Evolutionary conservation across 495 filamentous ascomycete species (phyloP).

Genomic region (Sordaria brevicollis): DNA sequence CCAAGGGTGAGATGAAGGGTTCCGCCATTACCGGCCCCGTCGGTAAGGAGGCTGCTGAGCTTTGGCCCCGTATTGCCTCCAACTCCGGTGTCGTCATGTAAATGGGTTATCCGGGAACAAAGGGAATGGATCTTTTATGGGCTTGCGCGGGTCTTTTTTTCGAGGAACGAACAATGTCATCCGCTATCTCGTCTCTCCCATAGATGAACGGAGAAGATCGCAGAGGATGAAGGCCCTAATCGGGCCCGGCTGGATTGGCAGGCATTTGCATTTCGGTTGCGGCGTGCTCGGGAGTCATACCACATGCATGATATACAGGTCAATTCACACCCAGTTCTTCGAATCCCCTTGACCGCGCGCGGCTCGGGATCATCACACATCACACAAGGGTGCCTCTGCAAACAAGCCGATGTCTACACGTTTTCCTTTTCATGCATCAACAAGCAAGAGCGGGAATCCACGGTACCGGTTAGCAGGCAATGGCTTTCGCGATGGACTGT

Average conservation of each 20-base stretch:
- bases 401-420: neutral
- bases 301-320: conserved; percentile 27
- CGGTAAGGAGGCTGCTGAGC: conserved; percentile 98
- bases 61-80: conserved; percentile 99
- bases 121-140: conserved; percentile 9
- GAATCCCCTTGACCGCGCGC: conserved; percentile 7
- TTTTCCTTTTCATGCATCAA: neutral
- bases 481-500: neutral
- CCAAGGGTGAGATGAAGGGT: conserved; percentile 99
- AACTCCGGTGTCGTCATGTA: conserved; percentile 99
- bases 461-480: neutral
- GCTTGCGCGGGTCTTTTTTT: conserved; percentile 13
- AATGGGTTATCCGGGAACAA: conserved; percentile 27
- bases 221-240: conserved; percentile 13
- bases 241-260: conserved; percentile 21
- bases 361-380: neutral
- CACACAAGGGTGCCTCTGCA: neutral
- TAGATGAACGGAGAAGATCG: conserved; percentile 10
- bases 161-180: conserved; percentile 21
- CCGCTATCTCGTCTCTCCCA: conserved; percentile 16
- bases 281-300: conserved; percentile 31
- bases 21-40: conserved; percentile 98
- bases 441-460: neutral
- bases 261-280: conserved; percentile 30
- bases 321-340: conserved; percentile 30